These are phyloP conservation scores for Taphrina flavorubra DNA, from an alignment of 1,139 yeast genomes.

Conservation along the genomic window DNA sequence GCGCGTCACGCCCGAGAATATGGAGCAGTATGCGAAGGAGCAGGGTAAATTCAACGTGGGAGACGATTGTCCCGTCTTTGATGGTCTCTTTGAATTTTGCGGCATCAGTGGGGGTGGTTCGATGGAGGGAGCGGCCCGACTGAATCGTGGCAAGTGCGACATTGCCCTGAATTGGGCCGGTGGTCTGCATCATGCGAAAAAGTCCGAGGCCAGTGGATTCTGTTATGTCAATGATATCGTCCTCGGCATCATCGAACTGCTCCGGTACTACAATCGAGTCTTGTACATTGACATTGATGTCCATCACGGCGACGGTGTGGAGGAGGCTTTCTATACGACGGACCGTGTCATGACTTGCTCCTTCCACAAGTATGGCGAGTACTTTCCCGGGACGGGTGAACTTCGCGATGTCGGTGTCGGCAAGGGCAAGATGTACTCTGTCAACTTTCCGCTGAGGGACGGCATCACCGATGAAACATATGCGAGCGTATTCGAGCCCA, in stretches of 20 bases:
- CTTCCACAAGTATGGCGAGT: conserved; percentile 95
- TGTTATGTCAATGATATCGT: conserved; percentile 92
- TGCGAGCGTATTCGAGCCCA: conserved; percentile 85
- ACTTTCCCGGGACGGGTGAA: conserved; percentile 96
- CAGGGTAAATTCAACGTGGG: conserved; percentile 95
- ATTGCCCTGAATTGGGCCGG: conserved; percentile 98
- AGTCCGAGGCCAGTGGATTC: conserved; percentile 93
- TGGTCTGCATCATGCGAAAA: conserved; percentile 87
- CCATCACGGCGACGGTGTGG: conserved; percentile 98
- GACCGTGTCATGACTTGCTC: conserved; percentile 98
- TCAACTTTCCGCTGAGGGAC: conserved; percentile 87
- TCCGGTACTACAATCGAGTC: conserved; percentile 93
- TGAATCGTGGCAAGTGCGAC: conserved; percentile 91
- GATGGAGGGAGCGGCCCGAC: conserved; percentile 94
- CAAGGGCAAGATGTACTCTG: conserved; percentile 83
- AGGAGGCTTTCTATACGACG: conserved; percentile 94
- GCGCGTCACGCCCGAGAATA: conserved; percentile 91
- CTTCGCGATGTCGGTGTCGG: conserved; percentile 87
- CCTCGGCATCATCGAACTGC: conserved; percentile 82
- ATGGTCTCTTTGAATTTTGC: conserved; percentile 93
- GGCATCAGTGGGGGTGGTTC: conserved; percentile 96
- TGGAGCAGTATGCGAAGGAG: conserved; percentile 88
- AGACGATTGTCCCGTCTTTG: conserved; percentile 96
- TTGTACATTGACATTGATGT: conserved; percentile 93
- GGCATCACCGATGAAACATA: conserved; percentile 91